Base-by-base conservation (phyloP, 345 rosid genomes). In the Noccaea caerulescens region DNA sequence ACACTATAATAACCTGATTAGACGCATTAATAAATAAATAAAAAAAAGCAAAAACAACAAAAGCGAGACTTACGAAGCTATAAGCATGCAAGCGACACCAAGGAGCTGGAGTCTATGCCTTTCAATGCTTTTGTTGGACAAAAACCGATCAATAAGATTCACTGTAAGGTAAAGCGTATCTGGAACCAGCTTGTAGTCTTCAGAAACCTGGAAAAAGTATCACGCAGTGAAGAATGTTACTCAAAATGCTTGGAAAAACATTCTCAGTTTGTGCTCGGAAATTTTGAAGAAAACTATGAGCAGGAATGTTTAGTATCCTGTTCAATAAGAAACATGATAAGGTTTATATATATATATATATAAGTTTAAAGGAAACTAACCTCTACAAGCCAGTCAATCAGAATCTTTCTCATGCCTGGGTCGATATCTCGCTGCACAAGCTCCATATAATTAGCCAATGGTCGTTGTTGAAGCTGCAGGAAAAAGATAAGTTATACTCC, bases 311-410 rank as follows among this genome's bases (percentile, higher is more conserved):
- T 34, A 25, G 13, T 41, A 18, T 47, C 32, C 9, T 38, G 8
- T 45, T 58, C 39, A 43, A 5, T 53, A 18, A 10, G 11, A 55
- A 60, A 36, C 64, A 59, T 43, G 8, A 37, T 51, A 45, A 51
- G 49, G 58, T 58, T 5, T 34, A 43, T 10, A 10, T n/a, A 37
- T 38, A 8, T 66, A 16, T 16, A 16, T 16, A 16, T 16, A 16
- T 33, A 61, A 45, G 37, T 63, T 55, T 55, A 39, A 12, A 58
- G 37, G 32, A 52, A 8, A 76, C 86, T 75, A 66, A 91, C 97
- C 95, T 94, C 99, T 43, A 93, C 91, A 64, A 93, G 87, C 98
- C 98, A 93, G 74, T 91, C 96, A 61, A 93, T 80, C 68, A 91
- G 80, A 76, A 93, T 86, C 66, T 80, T 87, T 37, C 97, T 85